A percentile compares a stretch with the other conserved stretches of the same genome.
These are phyloP conservation scores for Paraphoma chrysanthemicola DNA, from an alignment of 2,329 filamentous ascomycete genomes.

Conservation along the genomic window DNA sequence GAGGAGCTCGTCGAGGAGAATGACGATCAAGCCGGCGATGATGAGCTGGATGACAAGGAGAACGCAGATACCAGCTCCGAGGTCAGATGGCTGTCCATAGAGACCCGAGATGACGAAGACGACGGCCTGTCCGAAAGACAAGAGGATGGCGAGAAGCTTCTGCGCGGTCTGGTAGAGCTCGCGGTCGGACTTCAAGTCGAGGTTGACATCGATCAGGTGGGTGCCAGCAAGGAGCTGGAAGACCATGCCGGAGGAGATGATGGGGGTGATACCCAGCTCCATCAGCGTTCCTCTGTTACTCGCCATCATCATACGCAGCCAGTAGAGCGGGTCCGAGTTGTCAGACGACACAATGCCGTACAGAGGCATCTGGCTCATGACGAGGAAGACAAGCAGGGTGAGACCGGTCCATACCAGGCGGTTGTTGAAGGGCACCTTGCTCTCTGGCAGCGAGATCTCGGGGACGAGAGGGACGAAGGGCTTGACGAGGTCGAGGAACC, in stretches of 20 bases:
- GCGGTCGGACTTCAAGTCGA: slow-evolving; percentile 99
- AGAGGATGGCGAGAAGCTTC: slow-evolving; percentile 89
- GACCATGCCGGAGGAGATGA: slow-evolving; percentile 99
- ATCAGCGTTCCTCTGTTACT: slow-evolving; percentile 97
- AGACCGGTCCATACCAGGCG: slow-evolving; percentile 61
- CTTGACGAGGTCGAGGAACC: slow-evolving; percentile 99
- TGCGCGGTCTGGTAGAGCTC: slow-evolving; percentile 99
- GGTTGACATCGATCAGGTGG: slow-evolving; percentile 99
- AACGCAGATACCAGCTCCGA: slow-evolving; percentile 97
- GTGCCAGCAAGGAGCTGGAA: slow-evolving; percentile 99
- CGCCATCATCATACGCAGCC: slow-evolving; percentile 99
- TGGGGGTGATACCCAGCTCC: slow-evolving; percentile 95
- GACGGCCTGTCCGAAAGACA: slow-evolving; percentile 95
- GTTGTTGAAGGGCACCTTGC: slow-evolving; percentile 98
- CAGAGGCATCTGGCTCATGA: slow-evolving; percentile 97
- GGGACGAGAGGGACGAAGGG: slow-evolving; percentile 99
- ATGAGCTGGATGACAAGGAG: slow-evolving; percentile 98
- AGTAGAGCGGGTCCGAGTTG: slow-evolving; percentile 98
- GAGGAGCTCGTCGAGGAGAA: slow-evolving; percentile 97
- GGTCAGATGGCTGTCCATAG: slow-evolving; percentile 94
- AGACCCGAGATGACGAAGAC: slow-evolving; percentile 95
- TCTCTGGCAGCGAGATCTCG: slow-evolving; percentile 87
- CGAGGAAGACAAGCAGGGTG: slow-evolving; percentile 97
- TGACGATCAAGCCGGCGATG: slow-evolving; percentile 96
- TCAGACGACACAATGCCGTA: slow-evolving; percentile 98